phyloP scores from a whole-genome alignment of 768 basidiomycete species.

The Thelephora aurantiotincta region DNA sequence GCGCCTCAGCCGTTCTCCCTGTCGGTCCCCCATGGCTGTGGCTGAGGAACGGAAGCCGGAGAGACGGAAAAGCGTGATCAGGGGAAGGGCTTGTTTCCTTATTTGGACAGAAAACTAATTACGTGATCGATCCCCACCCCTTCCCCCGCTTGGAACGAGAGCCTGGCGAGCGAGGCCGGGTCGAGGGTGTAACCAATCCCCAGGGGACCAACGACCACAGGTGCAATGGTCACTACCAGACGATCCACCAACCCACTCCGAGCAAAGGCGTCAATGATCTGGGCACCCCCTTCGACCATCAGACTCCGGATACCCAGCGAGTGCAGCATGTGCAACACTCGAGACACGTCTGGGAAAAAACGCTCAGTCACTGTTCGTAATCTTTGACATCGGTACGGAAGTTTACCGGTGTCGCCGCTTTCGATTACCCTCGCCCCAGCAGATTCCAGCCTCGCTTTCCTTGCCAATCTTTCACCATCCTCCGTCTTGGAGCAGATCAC shows the following conservation, averaged over 20 bases:
- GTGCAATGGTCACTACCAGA: slow-evolving; percentile 77
- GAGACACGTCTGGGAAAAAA: slow-evolving; percentile 5
- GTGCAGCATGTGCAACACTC: slow-evolving; percentile 38
- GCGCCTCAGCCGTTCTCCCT: too few relatives aligned
- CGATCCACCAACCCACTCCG: slow-evolving; percentile 36
- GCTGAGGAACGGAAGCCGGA: too few relatives aligned
- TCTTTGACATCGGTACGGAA: neutral
- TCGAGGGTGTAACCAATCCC: slow-evolving; percentile 39
- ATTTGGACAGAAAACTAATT: too few relatives aligned
- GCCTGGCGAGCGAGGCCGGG: too few relatives aligned
- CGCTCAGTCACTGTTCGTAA: neutral
- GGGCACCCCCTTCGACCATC: slow-evolving; percentile 95
- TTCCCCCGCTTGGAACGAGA: too few relatives aligned
- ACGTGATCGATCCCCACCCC: too few relatives aligned
- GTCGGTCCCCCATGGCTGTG: too few relatives aligned
- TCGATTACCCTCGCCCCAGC: slow-evolving; percentile 55
- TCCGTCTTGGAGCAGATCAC: slow-evolving; percentile 35
- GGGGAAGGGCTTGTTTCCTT: too few relatives aligned
- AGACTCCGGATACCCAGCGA: slow-evolving; percentile 49
- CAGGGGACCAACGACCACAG: slow-evolving; percentile 62
- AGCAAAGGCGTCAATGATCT: slow-evolving; percentile 60
- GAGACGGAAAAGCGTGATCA: too few relatives aligned
- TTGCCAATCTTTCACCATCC: slow-evolving; percentile 1
- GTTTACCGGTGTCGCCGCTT: neutral
- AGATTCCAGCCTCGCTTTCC: slow-evolving; percentile 30